phyloP scores from a whole-genome alignment of 2,329 filamentous ascomycete species.

The Domatiomyces catenatus region DNA sequence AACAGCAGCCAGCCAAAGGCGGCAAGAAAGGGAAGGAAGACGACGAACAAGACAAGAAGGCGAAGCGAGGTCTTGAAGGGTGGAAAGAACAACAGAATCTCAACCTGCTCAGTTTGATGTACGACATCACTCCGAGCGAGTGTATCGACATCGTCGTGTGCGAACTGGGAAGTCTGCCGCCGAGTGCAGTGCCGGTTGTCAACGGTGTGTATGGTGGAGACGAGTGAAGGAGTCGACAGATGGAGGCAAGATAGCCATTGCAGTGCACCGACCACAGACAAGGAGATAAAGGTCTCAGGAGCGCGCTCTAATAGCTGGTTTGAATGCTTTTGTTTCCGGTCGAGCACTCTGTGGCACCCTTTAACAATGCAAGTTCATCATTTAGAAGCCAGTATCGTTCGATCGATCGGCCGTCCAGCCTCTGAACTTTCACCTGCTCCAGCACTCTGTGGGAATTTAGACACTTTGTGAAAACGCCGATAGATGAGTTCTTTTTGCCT shows the following conservation, averaged over 20 bases:
- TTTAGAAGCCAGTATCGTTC: not conserved
- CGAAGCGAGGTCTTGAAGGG: slow-evolving; percentile 28
- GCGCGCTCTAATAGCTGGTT: not conserved
- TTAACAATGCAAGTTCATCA: not conserved
- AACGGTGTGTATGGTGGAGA: slow-evolving; percentile 17
- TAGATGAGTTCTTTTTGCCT: not conserved
- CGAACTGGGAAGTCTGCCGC: slow-evolving; percentile 73
- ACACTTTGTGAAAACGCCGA: not conserved
- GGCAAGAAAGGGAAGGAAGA: slow-evolving; percentile 14
- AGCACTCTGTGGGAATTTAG: not conserved
- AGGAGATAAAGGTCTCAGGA: not conserved
- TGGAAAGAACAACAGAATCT: slow-evolving; percentile 46
- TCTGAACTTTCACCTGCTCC: not conserved
- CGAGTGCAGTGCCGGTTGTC: slow-evolving; percentile 65
- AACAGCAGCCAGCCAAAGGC: slow-evolving; percentile 5
- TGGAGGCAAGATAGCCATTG: not conserved
- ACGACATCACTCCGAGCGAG: slow-evolving; percentile 78
- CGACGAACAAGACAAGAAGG: slow-evolving; percentile 12
- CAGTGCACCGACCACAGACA: not conserved
- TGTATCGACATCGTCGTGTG: slow-evolving; percentile 82
- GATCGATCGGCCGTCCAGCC: not conserved
- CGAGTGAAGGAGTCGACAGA: slow-evolving; percentile 1
- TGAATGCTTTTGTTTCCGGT: not conserved
- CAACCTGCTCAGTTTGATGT: slow-evolving; percentile 60
- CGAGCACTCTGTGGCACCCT: not conserved